Base-by-base conservation (phyloP, 2,329 filamentous ascomycete genomes). In the Scleromitrula shiraiana region DNA sequence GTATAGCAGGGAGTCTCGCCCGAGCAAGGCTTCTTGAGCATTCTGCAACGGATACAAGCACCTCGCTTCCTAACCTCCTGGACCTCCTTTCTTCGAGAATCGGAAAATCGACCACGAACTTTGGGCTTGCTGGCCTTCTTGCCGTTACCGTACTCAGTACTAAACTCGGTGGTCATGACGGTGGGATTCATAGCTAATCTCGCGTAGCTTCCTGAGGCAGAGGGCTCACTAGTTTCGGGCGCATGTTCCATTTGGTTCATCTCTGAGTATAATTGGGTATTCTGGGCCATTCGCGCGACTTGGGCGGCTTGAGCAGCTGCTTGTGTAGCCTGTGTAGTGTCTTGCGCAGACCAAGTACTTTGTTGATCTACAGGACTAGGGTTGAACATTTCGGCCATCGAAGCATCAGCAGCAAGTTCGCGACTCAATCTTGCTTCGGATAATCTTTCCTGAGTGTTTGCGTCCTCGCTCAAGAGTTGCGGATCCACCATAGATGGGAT, bases 11-110 rank as follows among this genome's bases (percentile, higher is more conserved):
- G 79, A 6, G 72, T 76, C 26, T 77, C 80, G 50, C 73, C 75
- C n/a, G 78, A 80, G 57, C 80, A 84, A 1, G 77, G 80, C 65
- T 84, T 84, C 49, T 80, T 73, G 29, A 84, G 64, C 52, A 83
- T 82, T 30, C 79, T 73, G 58, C 80, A 84, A 37, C 80, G 70
- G 44, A 83, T 81, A 56, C 80, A 84, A 10, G 80, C 80, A 5
- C 80, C 80, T 29, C 80, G 73, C 56, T 80, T 79, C 20, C 80
- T 75, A 19, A 83, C 77, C 53, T 79, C 76, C 54, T 82, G 78
- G 2, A 84, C 80, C 58, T 83, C 77, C 59, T 77, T 80, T 19
- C 80, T 70, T n/a, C 80, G 70, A 1, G 67, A 67, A 5, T 76
- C 69, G 17, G 73, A 76, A 54, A 83, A 83, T 7, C 75, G 70